Evolutionary conservation across 1,284 basidiomycete genomes (phyloP).

Genomic region (Naganishia sp.): DNA sequence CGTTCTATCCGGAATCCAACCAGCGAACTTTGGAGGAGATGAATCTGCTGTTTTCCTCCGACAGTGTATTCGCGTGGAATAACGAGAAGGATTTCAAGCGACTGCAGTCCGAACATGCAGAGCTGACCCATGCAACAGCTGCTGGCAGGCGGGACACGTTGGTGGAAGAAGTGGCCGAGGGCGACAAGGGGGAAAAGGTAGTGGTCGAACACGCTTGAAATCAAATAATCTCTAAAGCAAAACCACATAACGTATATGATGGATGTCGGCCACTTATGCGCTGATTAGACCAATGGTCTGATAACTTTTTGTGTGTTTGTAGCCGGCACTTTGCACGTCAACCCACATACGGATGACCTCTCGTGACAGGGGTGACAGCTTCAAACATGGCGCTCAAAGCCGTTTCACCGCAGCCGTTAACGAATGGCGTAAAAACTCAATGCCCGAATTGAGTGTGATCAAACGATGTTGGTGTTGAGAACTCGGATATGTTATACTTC

Average conservation of each 20-base stretch:
- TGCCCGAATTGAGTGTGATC: not conserved
- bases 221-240: too few relatives aligned
- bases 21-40: slow-evolving; percentile 36
- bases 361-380: too few relatives aligned
- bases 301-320: too few relatives aligned
- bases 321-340: not conserved
- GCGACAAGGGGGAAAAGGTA: not conserved
- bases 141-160: not conserved
- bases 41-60: slow-evolving; percentile 35
- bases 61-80: slow-evolving; percentile 37
- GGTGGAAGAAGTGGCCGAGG: not conserved
- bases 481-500: not conserved
- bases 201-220: not conserved
- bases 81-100: slow-evolving; percentile 38
- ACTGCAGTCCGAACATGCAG: slow-evolving; percentile 34
- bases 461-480: not conserved
- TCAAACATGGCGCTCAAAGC: too few relatives aligned
- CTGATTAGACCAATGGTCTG: too few relatives aligned
- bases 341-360: too few relatives aligned
- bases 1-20: slow-evolving; percentile 34
- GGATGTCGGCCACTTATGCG: too few relatives aligned
- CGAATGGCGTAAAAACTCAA: too few relatives aligned
- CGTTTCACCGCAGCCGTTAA: too few relatives aligned
- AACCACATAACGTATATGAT: too few relatives aligned
- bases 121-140: not conserved